Evolutionary conservation across 179 eudicot genomes (phyloP).

Genomic region (Silene noctiflora): DNA sequence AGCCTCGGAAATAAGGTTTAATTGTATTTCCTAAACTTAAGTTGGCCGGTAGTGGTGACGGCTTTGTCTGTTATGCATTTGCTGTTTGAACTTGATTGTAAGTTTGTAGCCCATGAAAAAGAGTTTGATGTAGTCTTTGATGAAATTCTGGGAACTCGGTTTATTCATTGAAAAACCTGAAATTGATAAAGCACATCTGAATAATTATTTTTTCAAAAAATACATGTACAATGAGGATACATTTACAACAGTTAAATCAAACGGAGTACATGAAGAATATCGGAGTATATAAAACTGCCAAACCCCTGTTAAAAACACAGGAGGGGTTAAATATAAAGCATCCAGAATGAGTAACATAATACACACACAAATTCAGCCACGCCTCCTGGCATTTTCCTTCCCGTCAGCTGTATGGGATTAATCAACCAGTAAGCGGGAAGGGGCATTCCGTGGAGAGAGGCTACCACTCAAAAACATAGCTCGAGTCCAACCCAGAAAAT

Average conservation of each 20-base stretch:
- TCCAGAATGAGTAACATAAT: neutral
- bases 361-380: neutral
- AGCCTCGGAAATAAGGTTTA: neutral
- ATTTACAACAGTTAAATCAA: conserved; percentile 16
- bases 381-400: neutral
- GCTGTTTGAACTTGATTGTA: neutral
- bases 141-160: neutral
- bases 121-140: too few relatives aligned
- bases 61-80: neutral
- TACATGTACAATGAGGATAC: conserved; percentile 7
- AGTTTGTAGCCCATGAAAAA: neutral
- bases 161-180: neutral
- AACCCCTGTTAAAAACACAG: neutral
- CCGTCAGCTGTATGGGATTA: neutral
- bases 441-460: neutral
- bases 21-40: neutral
- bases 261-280: neutral
- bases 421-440: neutral
- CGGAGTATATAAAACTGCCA: neutral
- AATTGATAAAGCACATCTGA: neutral
- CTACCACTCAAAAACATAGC: neutral
- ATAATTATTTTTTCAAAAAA: neutral
- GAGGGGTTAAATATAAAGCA: neutral
- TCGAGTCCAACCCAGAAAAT: neutral
- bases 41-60: neutral